Percentiles rank a stretch among this genome's conserved stretches.
These are phyloP conservation scores for Hypoxylon rickii DNA, from an alignment of 495 filamentous ascomycete genomes.

Conservation along the genomic window DNA sequence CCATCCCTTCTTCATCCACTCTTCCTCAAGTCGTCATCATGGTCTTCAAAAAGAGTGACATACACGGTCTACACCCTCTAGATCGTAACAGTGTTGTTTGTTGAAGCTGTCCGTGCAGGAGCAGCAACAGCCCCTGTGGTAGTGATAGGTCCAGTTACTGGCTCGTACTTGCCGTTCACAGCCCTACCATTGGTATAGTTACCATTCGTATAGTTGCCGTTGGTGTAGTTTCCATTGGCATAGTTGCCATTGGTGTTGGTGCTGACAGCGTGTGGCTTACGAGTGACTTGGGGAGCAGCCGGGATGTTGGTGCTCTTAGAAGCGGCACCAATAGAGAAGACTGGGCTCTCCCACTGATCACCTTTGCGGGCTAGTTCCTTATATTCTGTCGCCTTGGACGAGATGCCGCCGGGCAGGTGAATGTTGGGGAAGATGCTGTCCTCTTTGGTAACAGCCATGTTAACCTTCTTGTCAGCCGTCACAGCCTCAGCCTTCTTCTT, in stretches of 20 bases:
- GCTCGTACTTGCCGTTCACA: slow-evolving; percentile 3
- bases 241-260: neutral
- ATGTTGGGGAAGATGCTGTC: slow-evolving; percentile 91
- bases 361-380: slow-evolving; percentile 85
- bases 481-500: slow-evolving; percentile 70
- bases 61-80: slow-evolving; percentile 12
- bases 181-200: slow-evolving; percentile 7
- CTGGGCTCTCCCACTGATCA: slow-evolving; percentile 90
- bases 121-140: neutral
- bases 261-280: slow-evolving; percentile 58
- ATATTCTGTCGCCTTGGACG: slow-evolving; percentile 93
- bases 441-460: slow-evolving; percentile 84
- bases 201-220: slow-evolving; percentile 15
- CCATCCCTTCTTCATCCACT: neutral
- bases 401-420: slow-evolving; percentile 86
- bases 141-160: slow-evolving; percentile 4
- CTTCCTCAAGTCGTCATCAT: neutral
- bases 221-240: slow-evolving; percentile 16
- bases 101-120: neutral
- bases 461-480: slow-evolving; percentile 76
- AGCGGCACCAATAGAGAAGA: slow-evolving; percentile 89
- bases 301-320: slow-evolving; percentile 73
- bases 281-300: slow-evolving; percentile 60
- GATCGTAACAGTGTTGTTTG: slow-evolving; percentile 13
- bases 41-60: neutral